These are phyloP conservation scores for Fennellomyces sp. DNA, from an alignment of 371 early-diverging fungal species.

Conservation along the genomic window DNA sequence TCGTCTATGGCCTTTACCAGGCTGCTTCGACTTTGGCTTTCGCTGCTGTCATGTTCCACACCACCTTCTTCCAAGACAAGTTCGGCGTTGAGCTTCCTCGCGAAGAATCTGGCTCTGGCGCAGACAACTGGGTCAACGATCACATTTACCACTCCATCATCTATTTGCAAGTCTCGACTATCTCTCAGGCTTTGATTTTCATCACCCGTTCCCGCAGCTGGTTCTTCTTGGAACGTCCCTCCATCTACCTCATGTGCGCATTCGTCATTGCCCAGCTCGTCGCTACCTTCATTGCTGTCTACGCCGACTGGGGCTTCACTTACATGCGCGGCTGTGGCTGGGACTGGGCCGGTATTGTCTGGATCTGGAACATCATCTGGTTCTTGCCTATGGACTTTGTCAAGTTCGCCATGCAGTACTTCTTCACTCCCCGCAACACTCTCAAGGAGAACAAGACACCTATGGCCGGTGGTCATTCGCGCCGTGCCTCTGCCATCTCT, in stretches of 20 bases:
- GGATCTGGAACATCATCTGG: slow-evolving; percentile 83
- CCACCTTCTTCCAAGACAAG: slow-evolving; percentile 48
- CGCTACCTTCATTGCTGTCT: slow-evolving; percentile 63
- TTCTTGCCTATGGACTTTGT: slow-evolving; percentile 73
- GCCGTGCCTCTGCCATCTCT: slow-evolving; percentile 50
- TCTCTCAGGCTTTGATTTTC: slow-evolving; percentile 64
- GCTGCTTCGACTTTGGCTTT: slow-evolving; percentile 60
- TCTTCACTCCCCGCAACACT: slow-evolving; percentile 56
- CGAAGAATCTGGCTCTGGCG: background rate
- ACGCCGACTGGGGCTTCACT: slow-evolving; percentile 66
- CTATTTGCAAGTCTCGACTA: slow-evolving; percentile 60
- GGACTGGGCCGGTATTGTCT: slow-evolving; percentile 65
- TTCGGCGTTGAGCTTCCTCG: slow-evolving; percentile 29
- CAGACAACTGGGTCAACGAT: slow-evolving; percentile 29
- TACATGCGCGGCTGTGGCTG: slow-evolving; percentile 58
- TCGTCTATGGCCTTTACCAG: slow-evolving; percentile 59
- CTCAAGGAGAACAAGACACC: slow-evolving; percentile 33
- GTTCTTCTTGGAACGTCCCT: slow-evolving; percentile 61
- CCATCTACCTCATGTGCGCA: slow-evolving; percentile 50
- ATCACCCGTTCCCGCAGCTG: slow-evolving; percentile 63
- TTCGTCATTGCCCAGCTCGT: slow-evolving; percentile 60
- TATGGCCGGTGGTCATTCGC: slow-evolving; percentile 36
- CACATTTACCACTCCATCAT: slow-evolving; percentile 55
- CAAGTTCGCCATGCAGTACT: slow-evolving; percentile 70
- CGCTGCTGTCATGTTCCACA: slow-evolving; percentile 46